phyloP scores from a whole-genome alignment of 2,329 filamentous ascomycete species.

The Xylariaceae sp. region DNA sequence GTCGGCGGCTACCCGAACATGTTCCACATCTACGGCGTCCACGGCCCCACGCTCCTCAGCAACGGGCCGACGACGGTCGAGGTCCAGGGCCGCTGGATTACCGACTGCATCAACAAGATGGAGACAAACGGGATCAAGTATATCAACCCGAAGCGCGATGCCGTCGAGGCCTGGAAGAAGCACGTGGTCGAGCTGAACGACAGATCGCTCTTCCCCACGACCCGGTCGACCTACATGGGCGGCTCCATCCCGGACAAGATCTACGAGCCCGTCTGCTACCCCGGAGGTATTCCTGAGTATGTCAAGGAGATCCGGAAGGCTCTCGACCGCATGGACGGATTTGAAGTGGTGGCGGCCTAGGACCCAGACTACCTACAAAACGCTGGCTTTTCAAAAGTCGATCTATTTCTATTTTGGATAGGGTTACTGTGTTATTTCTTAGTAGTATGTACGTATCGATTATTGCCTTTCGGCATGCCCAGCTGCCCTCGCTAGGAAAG shows the following conservation, averaged over 20 bases:
- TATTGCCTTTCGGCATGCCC: no score
- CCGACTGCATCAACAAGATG: conserved; percentile 37
- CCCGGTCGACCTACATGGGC: conserved; percentile 46
- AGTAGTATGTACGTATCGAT: no score
- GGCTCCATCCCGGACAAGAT: conserved; percentile 45
- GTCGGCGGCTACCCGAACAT: conserved; percentile 49
- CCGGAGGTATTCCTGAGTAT: conserved; percentile 32
- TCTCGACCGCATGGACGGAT: no score
- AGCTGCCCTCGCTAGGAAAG: no score
- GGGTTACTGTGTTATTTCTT: no score
- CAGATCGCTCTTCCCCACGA: conserved; percentile 36
- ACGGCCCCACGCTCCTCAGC: conserved; percentile 42
- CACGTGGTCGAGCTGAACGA: conserved; percentile 35
- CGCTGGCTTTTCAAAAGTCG: no score
- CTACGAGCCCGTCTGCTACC: conserved; percentile 40
- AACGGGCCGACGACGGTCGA: conserved; percentile 46
- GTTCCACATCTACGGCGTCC: conserved; percentile 47
- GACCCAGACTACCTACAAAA: no score
- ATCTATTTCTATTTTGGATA: no score
- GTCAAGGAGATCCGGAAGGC: no score
- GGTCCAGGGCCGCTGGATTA: conserved; percentile 45
- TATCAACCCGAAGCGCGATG: conserved; percentile 37
- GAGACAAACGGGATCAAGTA: conserved; percentile 32
- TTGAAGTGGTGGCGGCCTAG: no score
- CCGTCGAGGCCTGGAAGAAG: conserved; percentile 39